Conservation (phyloP, 371 early-diverging fungal species). For the Mortierella sp. region DNA sequence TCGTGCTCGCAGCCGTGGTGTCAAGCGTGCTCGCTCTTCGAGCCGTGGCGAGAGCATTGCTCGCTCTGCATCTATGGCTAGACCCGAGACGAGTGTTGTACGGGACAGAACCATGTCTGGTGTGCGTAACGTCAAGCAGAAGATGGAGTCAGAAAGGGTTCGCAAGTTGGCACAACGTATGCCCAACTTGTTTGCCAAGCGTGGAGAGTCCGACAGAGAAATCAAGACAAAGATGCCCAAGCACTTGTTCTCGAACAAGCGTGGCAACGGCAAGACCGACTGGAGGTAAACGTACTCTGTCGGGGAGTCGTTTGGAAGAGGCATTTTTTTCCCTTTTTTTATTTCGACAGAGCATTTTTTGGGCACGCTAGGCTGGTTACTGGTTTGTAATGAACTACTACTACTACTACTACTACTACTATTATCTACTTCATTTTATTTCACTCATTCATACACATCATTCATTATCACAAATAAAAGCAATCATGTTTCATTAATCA, state of each 20-base stretch:
- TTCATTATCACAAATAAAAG: not conserved
- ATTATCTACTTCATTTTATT: slow-evolving; percentile 5
- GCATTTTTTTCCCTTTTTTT: not conserved
- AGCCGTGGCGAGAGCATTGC: slow-evolving; percentile 72
- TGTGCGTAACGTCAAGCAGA: slow-evolving; percentile 80
- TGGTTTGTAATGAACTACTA: not conserved
- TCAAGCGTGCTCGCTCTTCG: slow-evolving; percentile 82
- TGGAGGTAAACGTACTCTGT: slow-evolving; percentile 73
- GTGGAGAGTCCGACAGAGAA: slow-evolving; percentile 94
- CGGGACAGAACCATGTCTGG: slow-evolving; percentile 83
- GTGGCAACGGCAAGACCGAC: slow-evolving; percentile 84
- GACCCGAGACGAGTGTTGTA: slow-evolving; percentile 51
- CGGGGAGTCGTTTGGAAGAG: not conserved
- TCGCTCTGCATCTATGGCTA: slow-evolving; percentile 59
- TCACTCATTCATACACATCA: slow-evolving; percentile 6
- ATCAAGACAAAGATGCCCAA: slow-evolving; percentile 95
- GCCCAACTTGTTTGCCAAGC: slow-evolving; percentile 83
- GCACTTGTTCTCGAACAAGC: slow-evolving; percentile 97
- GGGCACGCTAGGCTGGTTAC: not conserved
- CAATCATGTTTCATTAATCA: slow-evolving; percentile 3
- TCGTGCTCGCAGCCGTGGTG: slow-evolving; percentile 68
- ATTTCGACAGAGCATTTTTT: too few relatives aligned
- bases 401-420: not conserved
- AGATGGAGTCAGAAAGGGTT: slow-evolving; percentile 81
- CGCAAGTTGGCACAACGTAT: slow-evolving; percentile 78